Percentiles rank a stretch among this genome's conserved stretches.
These are phyloP conservation scores for Suhomyces pyralidae DNA, from an alignment of 805 yeast genomes.

Conservation along the genomic window DNA sequence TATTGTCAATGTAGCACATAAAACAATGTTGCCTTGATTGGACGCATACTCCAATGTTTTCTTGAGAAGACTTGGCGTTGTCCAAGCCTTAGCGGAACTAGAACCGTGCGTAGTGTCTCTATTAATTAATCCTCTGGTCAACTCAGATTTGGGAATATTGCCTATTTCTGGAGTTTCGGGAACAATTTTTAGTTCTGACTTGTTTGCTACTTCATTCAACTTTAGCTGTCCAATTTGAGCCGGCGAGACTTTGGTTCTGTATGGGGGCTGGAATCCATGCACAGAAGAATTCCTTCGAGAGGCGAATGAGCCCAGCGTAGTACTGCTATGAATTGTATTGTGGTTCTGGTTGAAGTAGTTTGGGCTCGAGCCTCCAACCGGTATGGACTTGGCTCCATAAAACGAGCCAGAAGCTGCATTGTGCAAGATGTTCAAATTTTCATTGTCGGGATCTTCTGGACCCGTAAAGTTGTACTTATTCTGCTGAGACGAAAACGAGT, in stretches of 20 bases:
- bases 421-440: constrained; percentile 24
- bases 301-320: constrained; percentile 10
- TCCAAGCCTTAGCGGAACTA: constrained; percentile 48
- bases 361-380: constrained; percentile 5
- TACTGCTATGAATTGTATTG: neutral
- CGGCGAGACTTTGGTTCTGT: constrained; percentile 4
- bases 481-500: neutral
- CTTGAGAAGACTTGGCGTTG: constrained; percentile 46
- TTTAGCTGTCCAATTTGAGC: neutral
- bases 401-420: constrained; percentile 12
- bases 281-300: constrained; percentile 21
- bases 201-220: constrained; percentile 7
- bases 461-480: neutral
- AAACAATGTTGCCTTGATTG: constrained; percentile 60
- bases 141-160: constrained; percentile 17
- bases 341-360: constrained; percentile 6
- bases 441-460: constrained; percentile 32
- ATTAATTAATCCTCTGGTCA: constrained; percentile 23
- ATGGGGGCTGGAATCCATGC: constrained; percentile 3
- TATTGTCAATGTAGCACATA: constrained; percentile 56
- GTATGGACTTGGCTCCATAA: neutral
- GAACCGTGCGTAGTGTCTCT: constrained; percentile 2
- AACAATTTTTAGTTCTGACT: constrained; percentile 16
- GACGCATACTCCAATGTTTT: constrained; percentile 55
- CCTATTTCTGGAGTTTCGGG: constrained; percentile 12